Conservation (phyloP, 2,329 filamentous ascomycete genomes). For the Thyridium curvatum region DNA sequence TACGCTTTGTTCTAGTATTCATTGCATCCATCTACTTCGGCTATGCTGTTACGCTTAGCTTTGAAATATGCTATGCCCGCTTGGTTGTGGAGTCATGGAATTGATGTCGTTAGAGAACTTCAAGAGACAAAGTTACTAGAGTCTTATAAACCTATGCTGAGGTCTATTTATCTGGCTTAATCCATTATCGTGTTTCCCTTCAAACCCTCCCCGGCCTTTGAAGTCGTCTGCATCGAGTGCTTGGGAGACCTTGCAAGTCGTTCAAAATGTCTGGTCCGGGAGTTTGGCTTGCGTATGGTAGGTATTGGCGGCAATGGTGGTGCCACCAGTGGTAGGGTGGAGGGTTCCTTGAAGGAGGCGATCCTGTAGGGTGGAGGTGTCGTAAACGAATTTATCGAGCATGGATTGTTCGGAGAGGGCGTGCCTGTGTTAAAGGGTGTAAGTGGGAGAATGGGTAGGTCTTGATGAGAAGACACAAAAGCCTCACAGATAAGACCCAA, state of each 20-base stretch:
- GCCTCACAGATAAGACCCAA: too few species aligned
- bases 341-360: too few species aligned
- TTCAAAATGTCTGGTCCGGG: too few species aligned
- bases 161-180: slow-evolving; percentile 87
- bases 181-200: slow-evolving; percentile 83
- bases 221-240: slow-evolving; percentile 91
- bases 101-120: slow-evolving; percentile 77
- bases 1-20: slow-evolving; percentile 82
- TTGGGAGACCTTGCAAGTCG: slow-evolving; percentile 82
- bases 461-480: too few species aligned
- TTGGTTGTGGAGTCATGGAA: slow-evolving; percentile 89
- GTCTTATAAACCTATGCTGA: slow-evolving; percentile 82
- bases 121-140: slow-evolving; percentile 67
- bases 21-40: slow-evolving; percentile 74
- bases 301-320: too few species aligned
- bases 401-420: too few species aligned
- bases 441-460: too few species aligned
- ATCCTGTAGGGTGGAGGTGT: too few species aligned
- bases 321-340: too few species aligned
- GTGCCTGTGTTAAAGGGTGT: too few species aligned
- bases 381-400: too few species aligned
- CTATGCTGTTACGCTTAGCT: slow-evolving; percentile 60
- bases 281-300: too few species aligned
- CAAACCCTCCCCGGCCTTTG: slow-evolving; percentile 76
- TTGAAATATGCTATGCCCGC: slow-evolving; percentile 87